Base-by-base conservation (phyloP, 176 grass and related monocot genomes). In the Alopecurus myosuroides region DNA sequence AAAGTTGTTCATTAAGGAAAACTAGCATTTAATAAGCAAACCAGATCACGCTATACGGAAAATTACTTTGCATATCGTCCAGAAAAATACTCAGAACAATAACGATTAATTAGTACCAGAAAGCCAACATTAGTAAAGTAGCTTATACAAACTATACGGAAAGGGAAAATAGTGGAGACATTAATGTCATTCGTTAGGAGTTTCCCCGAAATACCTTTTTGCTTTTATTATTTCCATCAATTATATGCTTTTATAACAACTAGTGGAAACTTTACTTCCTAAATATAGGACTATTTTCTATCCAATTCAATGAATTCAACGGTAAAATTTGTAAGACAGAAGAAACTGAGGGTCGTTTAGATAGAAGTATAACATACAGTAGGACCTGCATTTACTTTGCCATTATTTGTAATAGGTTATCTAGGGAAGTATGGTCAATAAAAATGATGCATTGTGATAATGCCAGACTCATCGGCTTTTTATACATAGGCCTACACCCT, bases 261-360 rank as follows among this genome's bases (percentile, higher is more conserved):
- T 39, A 55, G 35, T 72, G 25, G 33, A 64, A 13, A 63, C 11
- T 15, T 79, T 42, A 37, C 8, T 40, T 34, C 22, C 68, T 13
- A 11, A 51, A 62, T 90, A 39, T 90, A 98, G 93, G 93, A 95
- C 78, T 98, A 94, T 78, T 98, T 98, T 90, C 83, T 93, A 71
- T 88, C 87, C 1, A 35, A 87, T 41, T 94, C 91, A 2, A 98
- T 98, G 93, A 98, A 98, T 50, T 58, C 80, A 28, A 94, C 93
- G 20, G 93, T 95, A 23, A 92, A 90, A 9, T 49, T 92, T 48
- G 93, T 98, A 28, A 90, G 93, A 31, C 89, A 89, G 34, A 94
- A 94, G 86, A 98, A 91, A 90, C 52, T 83, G 70, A 89, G 83
- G 83, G 81, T 90, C 0, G 87, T 93, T 57, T 88, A 85, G 79